Evolutionary conservation across 2,329 filamentous ascomycete species (phyloP).

Genomic region (Exophiala oligosperma): DNA sequence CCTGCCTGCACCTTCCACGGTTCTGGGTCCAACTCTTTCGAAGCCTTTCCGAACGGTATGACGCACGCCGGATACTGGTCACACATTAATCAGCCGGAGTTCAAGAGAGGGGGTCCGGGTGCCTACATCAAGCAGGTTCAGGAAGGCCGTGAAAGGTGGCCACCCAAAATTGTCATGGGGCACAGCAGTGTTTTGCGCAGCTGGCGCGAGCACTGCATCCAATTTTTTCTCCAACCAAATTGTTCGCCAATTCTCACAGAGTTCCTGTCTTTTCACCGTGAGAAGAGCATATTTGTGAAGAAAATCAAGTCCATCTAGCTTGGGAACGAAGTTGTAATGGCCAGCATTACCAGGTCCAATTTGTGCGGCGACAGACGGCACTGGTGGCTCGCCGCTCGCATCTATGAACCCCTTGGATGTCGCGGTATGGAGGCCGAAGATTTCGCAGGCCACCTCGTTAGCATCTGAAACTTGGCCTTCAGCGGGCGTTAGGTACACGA

Average conservation of each 20-base stretch:
- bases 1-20: slow-evolving; percentile 11
- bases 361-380: slow-evolving; percentile 23
- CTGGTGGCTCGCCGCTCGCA: slow-evolving; percentile 31
- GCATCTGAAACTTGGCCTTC: slow-evolving; percentile 18
- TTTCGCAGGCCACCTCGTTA: slow-evolving; percentile 27
- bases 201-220: slow-evolving; percentile 53
- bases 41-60: slow-evolving; percentile 22
- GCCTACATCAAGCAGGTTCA: slow-evolving; percentile 55
- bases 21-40: slow-evolving; percentile 17
- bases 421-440: slow-evolving; percentile 30
- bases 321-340: slow-evolving; percentile 23
- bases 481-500: slow-evolving; percentile 26
- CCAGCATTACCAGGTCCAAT: slow-evolving; percentile 8
- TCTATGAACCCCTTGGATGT: slow-evolving; percentile 21
- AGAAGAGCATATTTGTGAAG: slow-evolving; percentile 46
- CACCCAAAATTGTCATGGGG: slow-evolving; percentile 46
- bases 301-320: slow-evolving; percentile 35
- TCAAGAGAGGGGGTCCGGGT: neutral
- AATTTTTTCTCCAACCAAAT: slow-evolving; percentile 45
- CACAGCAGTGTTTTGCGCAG: slow-evolving; percentile 53
- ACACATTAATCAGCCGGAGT: slow-evolving; percentile 1
- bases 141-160: slow-evolving; percentile 49
- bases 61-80: slow-evolving; percentile 24
- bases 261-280: slow-evolving; percentile 38
- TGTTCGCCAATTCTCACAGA: slow-evolving; percentile 44